These are phyloP conservation scores for Asterochloris sp. DNA, from an alignment of 139 green algal species.

Conservation along the genomic window DNA sequence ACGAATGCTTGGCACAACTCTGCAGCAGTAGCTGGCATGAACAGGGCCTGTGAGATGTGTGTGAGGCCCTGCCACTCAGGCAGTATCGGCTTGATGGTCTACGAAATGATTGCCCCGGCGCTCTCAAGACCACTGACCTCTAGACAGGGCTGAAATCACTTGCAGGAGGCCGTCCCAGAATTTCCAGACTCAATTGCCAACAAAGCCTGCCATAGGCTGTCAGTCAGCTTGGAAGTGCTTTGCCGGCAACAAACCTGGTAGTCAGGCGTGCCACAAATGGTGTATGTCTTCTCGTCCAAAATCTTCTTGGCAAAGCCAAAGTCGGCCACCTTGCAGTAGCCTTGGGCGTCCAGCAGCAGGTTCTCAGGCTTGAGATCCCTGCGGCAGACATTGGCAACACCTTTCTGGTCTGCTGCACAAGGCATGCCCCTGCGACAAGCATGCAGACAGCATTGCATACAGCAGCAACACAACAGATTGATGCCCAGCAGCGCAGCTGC, in stretches of 20 bases:
- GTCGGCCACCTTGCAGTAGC: constrained; percentile 81
- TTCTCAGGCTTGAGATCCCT: constrained; percentile 84
- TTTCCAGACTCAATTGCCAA: neutral
- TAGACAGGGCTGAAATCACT: neutral
- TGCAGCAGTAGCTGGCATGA: no score
- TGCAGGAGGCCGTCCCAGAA: neutral
- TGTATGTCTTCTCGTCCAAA: constrained; percentile 66
- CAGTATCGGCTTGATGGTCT: no score
- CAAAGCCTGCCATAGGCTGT: no score
- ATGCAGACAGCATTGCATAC: neutral
- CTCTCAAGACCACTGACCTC: neutral
- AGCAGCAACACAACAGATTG: no score
- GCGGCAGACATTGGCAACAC: neutral
- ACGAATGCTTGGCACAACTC: no score
- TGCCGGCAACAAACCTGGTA: constrained; percentile 52
- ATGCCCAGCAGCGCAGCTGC: no score
- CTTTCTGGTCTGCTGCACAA: neutral
- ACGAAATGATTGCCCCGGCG: no score
- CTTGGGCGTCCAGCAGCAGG: constrained; percentile 69
- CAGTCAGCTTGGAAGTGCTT: no score
- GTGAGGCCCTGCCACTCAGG: no score
- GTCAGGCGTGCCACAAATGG: constrained; percentile 83
- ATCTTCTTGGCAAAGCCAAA: constrained; percentile 84
- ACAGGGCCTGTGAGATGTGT: no score
- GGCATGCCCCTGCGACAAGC: neutral